Evolutionary conservation across 805 yeast species (phyloP), one percentile per base, ranked within the genome.

Genomic region (Vanderwaltozyma polyspora): DNA sequence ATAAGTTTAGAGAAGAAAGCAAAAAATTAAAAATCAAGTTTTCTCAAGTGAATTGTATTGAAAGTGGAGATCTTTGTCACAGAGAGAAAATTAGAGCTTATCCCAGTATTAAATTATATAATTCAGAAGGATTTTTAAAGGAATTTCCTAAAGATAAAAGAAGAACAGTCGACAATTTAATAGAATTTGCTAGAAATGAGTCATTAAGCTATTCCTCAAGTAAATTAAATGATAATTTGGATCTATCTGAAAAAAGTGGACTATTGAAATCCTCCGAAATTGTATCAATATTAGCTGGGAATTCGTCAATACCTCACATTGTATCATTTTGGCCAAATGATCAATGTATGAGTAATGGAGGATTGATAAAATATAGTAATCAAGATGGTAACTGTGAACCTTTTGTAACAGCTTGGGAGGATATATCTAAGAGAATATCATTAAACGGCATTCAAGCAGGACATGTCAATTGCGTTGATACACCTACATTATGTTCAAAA

Each of bases 21-120:
- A 51, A 61, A 13, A 45, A 57, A 7, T 44, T 70, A 33, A 43
- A 48, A 22, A 64, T 79, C 12, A 64, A 64, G 15, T 70, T 86
- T 67, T 67, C 73, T 38, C 89, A 82, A 50, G 94, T 91, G 24
- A 76, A 91, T 57, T 91, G 98, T 60, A 70, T 81, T 7, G 83
- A 73, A 31, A 70, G 79, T 49, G 95, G 94, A 10, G 97, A 89
- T 53, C 63, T 91, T 34, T 91, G 98, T 59, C 64, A 59, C 7
- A 62, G 75, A 17, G 82, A 83, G 56, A 66, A 68, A 3, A 70
- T 89, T 36, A 46, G 37, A 14, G 69, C 63, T n/a, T 87, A 72
- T 52, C 98, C 98, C 5, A 62, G 68, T 15, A 58, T 89, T 26
- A 64, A 79, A 35, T 63, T 89, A 7, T 87, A 80, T 59, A 75